These are phyloP conservation scores for Calendula officinalis DNA, from an alignment of 129 eudicot genomes.

Conservation along the genomic window DNA sequence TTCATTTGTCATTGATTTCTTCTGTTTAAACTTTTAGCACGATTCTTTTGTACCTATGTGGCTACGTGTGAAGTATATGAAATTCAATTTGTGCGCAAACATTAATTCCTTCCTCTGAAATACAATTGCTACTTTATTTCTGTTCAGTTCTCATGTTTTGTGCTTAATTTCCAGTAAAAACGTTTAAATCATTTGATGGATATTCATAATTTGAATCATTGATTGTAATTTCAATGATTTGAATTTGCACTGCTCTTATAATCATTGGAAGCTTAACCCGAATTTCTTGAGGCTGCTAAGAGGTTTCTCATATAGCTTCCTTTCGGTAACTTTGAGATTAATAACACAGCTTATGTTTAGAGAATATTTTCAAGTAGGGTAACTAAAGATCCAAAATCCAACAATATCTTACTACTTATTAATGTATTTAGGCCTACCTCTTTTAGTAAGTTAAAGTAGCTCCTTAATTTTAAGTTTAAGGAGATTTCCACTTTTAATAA, in stretches of 20 bases:
- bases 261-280: too few species aligned
- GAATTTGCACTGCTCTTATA: not conserved
- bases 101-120: slow-evolving; percentile 7
- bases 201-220: not conserved
- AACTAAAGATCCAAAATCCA: not conserved
- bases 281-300: too few species aligned
- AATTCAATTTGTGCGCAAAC: slow-evolving; percentile 20
- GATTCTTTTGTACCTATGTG: slow-evolving; percentile 23
- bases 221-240: not conserved
- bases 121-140: not conserved
- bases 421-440: too few species aligned
- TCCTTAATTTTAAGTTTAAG: too few species aligned
- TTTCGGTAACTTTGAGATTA: not conserved
- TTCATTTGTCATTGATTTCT: not conserved
- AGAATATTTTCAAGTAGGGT: not conserved
- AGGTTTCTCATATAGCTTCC: not conserved
- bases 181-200: not conserved
- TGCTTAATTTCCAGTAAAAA: not conserved
- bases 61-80: slow-evolving; percentile 16
- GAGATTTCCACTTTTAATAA: too few species aligned
- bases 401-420: too few species aligned
- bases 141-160: not conserved
- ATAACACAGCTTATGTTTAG: not conserved
- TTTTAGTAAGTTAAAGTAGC: too few species aligned
- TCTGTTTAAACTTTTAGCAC: not conserved